Base-by-base conservation (phyloP, 257 asterid genomes). In the Plantago elongata region DNA sequence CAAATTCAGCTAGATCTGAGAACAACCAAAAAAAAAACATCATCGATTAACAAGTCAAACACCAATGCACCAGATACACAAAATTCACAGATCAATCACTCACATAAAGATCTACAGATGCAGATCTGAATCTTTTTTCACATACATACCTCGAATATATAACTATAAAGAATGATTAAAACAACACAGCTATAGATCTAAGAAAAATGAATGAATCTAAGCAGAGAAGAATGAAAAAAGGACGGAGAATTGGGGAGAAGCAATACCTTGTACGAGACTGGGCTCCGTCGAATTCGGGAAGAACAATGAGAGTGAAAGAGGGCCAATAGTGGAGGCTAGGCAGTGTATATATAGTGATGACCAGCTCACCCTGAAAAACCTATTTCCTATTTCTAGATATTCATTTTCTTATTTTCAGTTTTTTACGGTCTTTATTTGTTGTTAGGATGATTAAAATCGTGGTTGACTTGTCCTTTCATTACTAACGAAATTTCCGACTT, bases 61-160 rank as follows among this genome's bases (percentile, higher is more conserved):
- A 11, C 11, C 16, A 1, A 43, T 0, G n/a, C 27, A 42, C 40
- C 66, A 60, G 75, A 66, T 69, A 40, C 22, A 63, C 40, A 65
- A 1, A 54, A 50, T 48, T 38, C 30, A 55, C 54, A 59, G 52
- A 43, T 14, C 16, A 1, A 44, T 45, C 27, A 5, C 51, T 9
- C 14, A 9, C 46, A 9, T 18, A 14, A 47, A 61, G 58, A 72
- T 76, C 71, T 29, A 69, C 40, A 48, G 60, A 58, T 18, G 50
- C 57, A 72, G 74, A 68, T 51, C 11, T 8, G 18, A 51, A 15
- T 5, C 8, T n/a, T 7, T 34, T 34, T 5, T 4, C 4, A 34
- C 8, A 34, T 7, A 34, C 40, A 34, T 7, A 34, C 40, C 40
- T 34, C 40, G 40, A 34, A 34, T 22, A 34, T 5, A 34, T n/a